phyloP scores from a whole-genome alignment of 2,329 filamentous ascomycete species.

The Cytospora paraplurivora region DNA sequence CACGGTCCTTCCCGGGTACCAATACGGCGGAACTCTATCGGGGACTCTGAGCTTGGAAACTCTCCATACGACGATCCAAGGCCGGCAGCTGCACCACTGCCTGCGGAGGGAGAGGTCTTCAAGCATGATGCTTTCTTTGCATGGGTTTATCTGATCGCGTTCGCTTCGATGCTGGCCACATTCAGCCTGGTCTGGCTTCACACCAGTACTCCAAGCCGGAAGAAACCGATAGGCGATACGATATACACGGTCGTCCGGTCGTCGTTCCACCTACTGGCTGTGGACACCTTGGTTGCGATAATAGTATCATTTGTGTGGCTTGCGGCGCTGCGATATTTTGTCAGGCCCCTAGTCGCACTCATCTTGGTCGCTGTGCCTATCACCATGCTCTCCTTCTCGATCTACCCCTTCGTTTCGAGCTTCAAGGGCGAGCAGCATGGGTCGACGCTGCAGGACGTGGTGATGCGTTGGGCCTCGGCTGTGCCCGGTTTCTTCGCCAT shows the following conservation, averaged over 20 bases:
- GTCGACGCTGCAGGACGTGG: constrained; percentile 77
- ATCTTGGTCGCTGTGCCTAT: constrained; percentile 84
- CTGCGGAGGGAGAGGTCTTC: constrained; percentile 66
- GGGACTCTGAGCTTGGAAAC: constrained; percentile 51
- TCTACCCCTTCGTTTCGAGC: constrained; percentile 90
- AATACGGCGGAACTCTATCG: constrained; percentile 45
- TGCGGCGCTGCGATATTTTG: constrained; percentile 82
- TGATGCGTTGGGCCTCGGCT: constrained; percentile 85
- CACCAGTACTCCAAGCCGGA: constrained; percentile 69
- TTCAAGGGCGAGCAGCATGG: constrained; percentile 78
- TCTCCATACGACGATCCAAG: constrained; percentile 35
- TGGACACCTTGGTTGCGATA: constrained; percentile 89
- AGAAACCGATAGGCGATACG: constrained; percentile 81
- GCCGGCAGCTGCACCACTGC: constrained; percentile 44
- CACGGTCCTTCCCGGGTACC: constrained; percentile 44
- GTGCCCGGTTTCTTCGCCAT: constrained; percentile 73
- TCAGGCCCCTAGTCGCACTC: constrained; percentile 76
- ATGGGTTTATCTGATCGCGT: constrained; percentile 81
- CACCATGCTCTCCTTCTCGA: constrained; percentile 82
- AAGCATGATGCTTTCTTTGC: constrained; percentile 90
- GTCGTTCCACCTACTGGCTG: constrained; percentile 85
- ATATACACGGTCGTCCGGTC: constrained; percentile 87
- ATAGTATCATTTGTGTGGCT: constrained; percentile 90
- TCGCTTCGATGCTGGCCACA: constrained; percentile 83
- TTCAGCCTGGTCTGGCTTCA: constrained; percentile 90